Evolutionary conservation across 495 filamentous ascomycete genomes (phyloP), one percentile per base, ranked within the genome.

Genomic region (Rhizodiscina lignyota): DNA sequence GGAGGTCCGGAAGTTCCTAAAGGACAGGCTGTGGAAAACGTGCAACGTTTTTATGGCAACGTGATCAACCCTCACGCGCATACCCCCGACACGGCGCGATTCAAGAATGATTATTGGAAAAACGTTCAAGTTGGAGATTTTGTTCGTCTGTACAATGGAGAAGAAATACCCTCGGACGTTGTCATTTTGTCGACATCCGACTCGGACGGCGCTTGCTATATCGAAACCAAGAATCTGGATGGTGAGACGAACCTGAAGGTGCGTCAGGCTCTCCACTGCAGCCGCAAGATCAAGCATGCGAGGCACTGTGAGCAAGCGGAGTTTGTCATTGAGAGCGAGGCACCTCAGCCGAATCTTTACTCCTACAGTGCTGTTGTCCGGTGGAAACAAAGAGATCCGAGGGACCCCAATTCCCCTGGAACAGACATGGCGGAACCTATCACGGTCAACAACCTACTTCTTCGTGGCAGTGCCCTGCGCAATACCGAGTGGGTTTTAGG

Each of bases 221-320:
- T 96, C 17, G 91, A 99, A 58, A 99, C 91, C 2, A 99, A 93
- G 64, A 94, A 91, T 49, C 58, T 99, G 54, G 91, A 99, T 49
- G 91, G 91, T 15, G 91, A 99, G 55, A 99, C 91, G 0, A 99
- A 99, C 46, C 61, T 99, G 35, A 99, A 99, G 55, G 83, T 96
- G 35, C 78, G 91, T 17, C 80, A 86, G 40, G 86, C 91, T 15
- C 66, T 96, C 19, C 77, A 87, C 41, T 84, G 83, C 55, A 77
- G 86, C 22, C 78, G 78, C 31, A 63, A 72, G 40, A 67, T 94
- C 45, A 82, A 79, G 55, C 87, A 94, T 54, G 89, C 89, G 1
- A 72, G 74, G 21, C 82, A 96, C 47, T 99, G 91, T 55, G 91
- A 94, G 54, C 67, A 71, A 32, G 67, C 85, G 13, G 72, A 83